phyloP scores from a whole-genome alignment of 805 yeast genomes.

The Teunomyces gatunensis region DNA sequence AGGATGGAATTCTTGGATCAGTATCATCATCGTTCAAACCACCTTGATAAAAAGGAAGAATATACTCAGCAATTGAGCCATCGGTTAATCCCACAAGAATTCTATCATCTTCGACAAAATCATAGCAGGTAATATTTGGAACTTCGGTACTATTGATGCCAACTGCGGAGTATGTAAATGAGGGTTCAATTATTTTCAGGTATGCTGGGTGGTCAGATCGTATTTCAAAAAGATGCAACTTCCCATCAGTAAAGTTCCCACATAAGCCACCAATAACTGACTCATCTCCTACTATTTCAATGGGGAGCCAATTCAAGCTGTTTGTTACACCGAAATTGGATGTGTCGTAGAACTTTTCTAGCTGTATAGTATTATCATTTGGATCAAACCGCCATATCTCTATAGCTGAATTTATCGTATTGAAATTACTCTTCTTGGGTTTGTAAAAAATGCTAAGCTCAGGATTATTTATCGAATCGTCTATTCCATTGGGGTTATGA shows the following conservation, averaged over 20 bases:
- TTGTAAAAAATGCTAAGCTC: constrained; percentile 31
- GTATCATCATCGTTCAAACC: constrained; percentile 5
- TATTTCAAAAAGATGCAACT: constrained; percentile 47
- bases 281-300: constrained; percentile 23
- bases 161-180: constrained; percentile 20
- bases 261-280: constrained; percentile 42
- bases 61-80: constrained; percentile 61
- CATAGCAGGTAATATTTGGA: constrained; percentile 43
- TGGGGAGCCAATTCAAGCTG: constrained; percentile 40
- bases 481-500: constrained; percentile 23
- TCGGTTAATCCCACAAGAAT: constrained; percentile 57
- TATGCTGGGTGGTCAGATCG: constrained; percentile 17
- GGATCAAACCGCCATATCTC: constrained; percentile 44
- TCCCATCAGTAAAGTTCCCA: constrained; percentile 58
- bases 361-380: constrained; percentile 19
- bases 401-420: constrained; percentile 34
- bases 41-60: constrained; percentile 29
- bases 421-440: constrained; percentile 6
- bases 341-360: constrained; percentile 29
- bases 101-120: constrained; percentile 41
- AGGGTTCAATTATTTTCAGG: constrained; percentile 18
- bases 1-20: constrained; percentile 30
- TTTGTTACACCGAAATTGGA: constrained; percentile 45
- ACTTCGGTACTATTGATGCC: neutral
- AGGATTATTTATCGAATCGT: constrained; percentile 19